Evolutionary conservation across 116 monocot species (phyloP).

Genomic region (Dioscorea cayenensis): DNA sequence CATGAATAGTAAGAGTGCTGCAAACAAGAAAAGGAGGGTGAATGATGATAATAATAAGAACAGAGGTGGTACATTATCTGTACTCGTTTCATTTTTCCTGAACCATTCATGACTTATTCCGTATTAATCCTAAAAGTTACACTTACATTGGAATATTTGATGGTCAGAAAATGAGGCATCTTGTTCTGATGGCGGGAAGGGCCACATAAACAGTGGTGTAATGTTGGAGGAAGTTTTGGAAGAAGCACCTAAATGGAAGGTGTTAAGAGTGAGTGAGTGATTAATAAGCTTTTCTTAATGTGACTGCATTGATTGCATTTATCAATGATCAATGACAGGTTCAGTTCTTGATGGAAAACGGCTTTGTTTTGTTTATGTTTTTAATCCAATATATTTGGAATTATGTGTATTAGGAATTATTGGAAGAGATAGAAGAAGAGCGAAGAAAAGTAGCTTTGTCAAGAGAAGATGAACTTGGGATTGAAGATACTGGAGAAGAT

Average conservation of each 20-base stretch:
- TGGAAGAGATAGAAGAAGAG: constrained; percentile 92
- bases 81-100: not conserved
- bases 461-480: constrained; percentile 15
- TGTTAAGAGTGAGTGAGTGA: constrained; percentile 94
- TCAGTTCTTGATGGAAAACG: too few species aligned
- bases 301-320: not conserved
- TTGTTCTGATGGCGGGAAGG: constrained; percentile 2
- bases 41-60: constrained; percentile 33
- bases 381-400: not conserved
- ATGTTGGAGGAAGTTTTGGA: constrained; percentile 86
- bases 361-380: not conserved
- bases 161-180: not conserved
- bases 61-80: constrained; percentile 29
- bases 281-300: constrained; percentile 8
- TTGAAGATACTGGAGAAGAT: constrained; percentile 27
- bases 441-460: constrained; percentile 24
- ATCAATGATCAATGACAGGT: too few species aligned
- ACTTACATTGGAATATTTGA: not conserved
- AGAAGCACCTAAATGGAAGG: constrained; percentile 95
- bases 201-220: constrained; percentile 19
- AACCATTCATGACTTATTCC: not conserved
- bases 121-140: not conserved
- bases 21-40: constrained; percentile 54
- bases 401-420: constrained; percentile 55
- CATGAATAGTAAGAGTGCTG: constrained; percentile 13